A percentile compares a stretch with the other conserved stretches of the same genome.
These are phyloP conservation scores for Barnettozyma sucrosica DNA, from an alignment of 805 yeast species.

Conservation along the genomic window DNA sequence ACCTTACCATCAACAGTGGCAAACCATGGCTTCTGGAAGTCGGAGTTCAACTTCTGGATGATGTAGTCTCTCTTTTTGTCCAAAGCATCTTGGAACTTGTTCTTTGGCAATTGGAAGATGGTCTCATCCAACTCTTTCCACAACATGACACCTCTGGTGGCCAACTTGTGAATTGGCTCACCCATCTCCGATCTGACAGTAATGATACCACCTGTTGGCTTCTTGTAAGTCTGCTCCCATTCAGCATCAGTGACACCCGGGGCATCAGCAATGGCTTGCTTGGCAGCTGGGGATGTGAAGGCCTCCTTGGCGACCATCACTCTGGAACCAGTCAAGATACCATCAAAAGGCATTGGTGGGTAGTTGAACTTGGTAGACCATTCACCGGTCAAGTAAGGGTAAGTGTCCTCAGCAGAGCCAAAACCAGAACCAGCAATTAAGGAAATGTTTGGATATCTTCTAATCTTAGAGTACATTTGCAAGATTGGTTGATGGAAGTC, in stretches of 20 bases:
- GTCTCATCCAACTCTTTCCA: conserved; percentile 98
- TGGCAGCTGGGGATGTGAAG: conserved; percentile 88
- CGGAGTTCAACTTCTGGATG: conserved; percentile 80
- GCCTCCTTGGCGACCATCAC: conserved; percentile 98
- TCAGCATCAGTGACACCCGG: conserved; percentile 81
- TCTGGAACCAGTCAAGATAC: conserved; percentile 92
- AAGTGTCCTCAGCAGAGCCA: conserved; percentile 94
- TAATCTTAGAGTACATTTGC: conserved; percentile 91
- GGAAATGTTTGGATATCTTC: conserved; percentile 85
- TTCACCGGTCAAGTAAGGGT: conserved; percentile 94
- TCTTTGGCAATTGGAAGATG: conserved; percentile 85
- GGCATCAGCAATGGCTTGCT: conserved; percentile 78
- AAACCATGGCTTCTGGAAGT: conserved; percentile 98
- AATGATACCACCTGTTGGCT: conserved; percentile 94
- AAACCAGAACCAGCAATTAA: conserved; percentile 98
- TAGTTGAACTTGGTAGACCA: conserved; percentile 87
- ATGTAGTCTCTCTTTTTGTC: conserved; percentile 81
- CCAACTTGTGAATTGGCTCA: conserved; percentile 97
- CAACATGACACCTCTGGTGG: conserved; percentile 94
- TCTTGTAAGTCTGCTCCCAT: conserved; percentile 94
- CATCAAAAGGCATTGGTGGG: conserved; percentile 99
- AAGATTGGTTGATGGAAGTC: conserved; percentile 97
- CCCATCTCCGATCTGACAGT: conserved; percentile 99
- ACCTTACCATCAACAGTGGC: conserved; percentile 67
- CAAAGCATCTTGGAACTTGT: conserved; percentile 75